Evolutionary conservation across 192 early-diverging fungal genomes (phyloP), one percentile per base, ranked within the genome.

Genomic region (Chytriomyces hyalinus): DNA sequence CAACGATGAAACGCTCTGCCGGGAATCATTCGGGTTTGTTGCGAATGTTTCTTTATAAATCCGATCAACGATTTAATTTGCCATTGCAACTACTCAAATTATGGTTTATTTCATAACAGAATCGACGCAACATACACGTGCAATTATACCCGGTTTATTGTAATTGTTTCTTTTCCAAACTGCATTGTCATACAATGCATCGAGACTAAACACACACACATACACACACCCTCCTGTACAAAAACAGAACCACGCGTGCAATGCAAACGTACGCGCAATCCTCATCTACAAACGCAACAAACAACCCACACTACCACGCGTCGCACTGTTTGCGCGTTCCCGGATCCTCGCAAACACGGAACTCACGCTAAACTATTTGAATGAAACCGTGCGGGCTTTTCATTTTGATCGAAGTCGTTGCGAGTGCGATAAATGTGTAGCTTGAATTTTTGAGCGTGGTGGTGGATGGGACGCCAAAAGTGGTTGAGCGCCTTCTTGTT

Each of bases 81-180:
- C 20, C 53, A 13, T 57, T 57, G 36, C 36, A 36, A 36, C 36
- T 36, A 2, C 36, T 36, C 36, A 36, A 2, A 36, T 36, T 36
- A 36, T 36, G 36, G 36, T 36, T 36, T 36, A 36, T 36, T 36
- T 36, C 4, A 13, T 57, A 3, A 13, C 20, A 57, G 53, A 1
- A 57, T 57, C 20, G 72, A 73, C 45, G 45, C 72, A 10, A 73
- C 72, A 11, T 73, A 73, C 48, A 46, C 72, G 0, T 73, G 72
- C 72, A 73, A 73, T 46, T 73, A 73, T 73, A 73, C 72, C 59
- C 72, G 72, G 6, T 73, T 73, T 47, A 73, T 73, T 45, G 72
- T 73, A 47, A 20, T 28, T 61, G 4, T 36, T 62, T 63, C 8
- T 36, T 46, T 17, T 46, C 62, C 28, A 36, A 36, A 2, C 28